Percentiles rank a stretch among this genome's conserved stretches.
These are phyloP conservation scores for Elaphomyces granulatus DNA, from an alignment of 495 filamentous ascomycete species.

Conservation along the genomic window DNA sequence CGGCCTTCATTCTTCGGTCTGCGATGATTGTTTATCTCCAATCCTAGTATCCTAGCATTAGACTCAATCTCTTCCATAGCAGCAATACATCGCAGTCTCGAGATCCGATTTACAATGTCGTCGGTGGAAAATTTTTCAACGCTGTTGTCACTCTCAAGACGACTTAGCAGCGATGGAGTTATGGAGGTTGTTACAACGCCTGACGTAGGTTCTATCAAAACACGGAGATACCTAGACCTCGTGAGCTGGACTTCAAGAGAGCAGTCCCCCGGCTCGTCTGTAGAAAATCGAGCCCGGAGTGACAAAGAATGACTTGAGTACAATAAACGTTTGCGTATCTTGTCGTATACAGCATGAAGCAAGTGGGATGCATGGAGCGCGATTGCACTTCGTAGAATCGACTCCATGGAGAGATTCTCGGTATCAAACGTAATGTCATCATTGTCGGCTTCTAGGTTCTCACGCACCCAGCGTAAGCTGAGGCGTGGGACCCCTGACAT, in stretches of 20 bases:
- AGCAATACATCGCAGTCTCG: conserved; percentile 40
- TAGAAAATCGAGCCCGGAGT: conserved; percentile 39
- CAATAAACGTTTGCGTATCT: conserved; percentile 39
- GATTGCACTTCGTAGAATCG: conserved; percentile 57
- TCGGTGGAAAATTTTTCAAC: conserved; percentile 35
- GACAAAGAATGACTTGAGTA: conserved; percentile 41
- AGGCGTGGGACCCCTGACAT: conserved; percentile 32
- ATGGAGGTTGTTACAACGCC: conserved; percentile 26
- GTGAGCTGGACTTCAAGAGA: conserved; percentile 54
- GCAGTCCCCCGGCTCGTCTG: conserved; percentile 48
- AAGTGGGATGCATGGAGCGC: conserved; percentile 56
- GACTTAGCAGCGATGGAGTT: conserved; percentile 31
- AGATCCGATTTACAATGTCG: conserved; percentile 38
- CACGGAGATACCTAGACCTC: conserved; percentile 36
- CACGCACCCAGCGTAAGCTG: conserved; percentile 70
- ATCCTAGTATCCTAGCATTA: conserved; percentile 45
- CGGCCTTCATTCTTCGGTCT: conserved; percentile 43
- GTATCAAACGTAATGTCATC: conserved; percentile 49
- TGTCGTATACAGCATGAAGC: conserved; percentile 43
- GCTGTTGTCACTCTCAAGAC: conserved; percentile 23
- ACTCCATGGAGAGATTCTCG: conserved; percentile 53
- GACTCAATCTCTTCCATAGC: conserved; percentile 49
- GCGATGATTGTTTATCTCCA: conserved; percentile 40
- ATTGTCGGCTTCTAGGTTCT: conserved; percentile 56
- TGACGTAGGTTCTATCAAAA: conserved; percentile 54